These are phyloP conservation scores for Clitopilus hobsonii DNA, from an alignment of 768 basidiomycete genomes.

Conservation along the genomic window DNA sequence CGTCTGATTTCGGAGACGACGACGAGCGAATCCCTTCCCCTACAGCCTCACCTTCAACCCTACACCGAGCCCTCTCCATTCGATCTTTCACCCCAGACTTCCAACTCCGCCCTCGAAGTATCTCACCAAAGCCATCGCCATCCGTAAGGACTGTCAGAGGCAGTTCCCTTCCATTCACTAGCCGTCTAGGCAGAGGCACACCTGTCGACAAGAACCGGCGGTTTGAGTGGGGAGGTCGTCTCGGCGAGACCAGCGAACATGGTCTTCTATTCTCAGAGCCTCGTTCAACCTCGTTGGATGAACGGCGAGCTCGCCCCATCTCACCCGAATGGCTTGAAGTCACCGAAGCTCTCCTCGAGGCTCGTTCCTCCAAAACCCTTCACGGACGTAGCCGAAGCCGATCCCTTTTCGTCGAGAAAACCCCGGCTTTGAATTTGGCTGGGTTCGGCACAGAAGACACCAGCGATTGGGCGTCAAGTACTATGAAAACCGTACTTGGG, in stretches of 20 bases:
- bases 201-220: neutral
- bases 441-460: neutral
- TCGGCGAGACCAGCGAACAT: neutral
- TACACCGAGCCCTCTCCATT: neutral
- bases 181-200: constrained; percentile 1
- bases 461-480: neutral
- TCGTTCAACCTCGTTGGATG: neutral
- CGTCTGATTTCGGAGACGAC: neutral
- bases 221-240: neutral
- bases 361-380: neutral
- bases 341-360: neutral
- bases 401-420: neutral
- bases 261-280: neutral
- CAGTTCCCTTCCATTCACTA: constrained; percentile 2
- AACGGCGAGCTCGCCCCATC: neutral
- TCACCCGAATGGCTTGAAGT: neutral
- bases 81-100: neutral
- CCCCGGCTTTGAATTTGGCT: neutral
- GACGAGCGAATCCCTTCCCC: neutral
- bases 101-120: neutral
- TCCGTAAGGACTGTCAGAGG: neutral
- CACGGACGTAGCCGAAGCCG: neutral
- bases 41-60: neutral
- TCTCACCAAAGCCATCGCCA: constrained; percentile 5
- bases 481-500: neutral